Base-by-base conservation (phyloP, 108 stramenopile species). In the Nitzschia sp. region DNA sequence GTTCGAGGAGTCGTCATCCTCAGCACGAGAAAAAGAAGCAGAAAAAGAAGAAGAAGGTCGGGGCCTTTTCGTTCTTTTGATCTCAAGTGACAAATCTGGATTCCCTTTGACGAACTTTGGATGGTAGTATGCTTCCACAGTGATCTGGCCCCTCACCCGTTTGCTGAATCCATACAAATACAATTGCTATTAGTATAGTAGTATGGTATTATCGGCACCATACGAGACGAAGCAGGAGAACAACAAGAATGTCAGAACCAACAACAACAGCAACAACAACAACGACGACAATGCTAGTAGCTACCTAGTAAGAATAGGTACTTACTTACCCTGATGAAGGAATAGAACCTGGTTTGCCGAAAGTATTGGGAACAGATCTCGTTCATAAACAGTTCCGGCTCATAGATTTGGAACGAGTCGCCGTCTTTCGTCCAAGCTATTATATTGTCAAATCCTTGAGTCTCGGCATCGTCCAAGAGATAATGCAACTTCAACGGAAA, bases 401-500 rank as follows among this genome's bases (percentile, higher is more conserved):
- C 45, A 28, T 79, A 69, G 5, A 84, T 69, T 38, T 63, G 65
- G 67, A 84, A 78, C 2, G 77, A 73, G 19, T 75, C 55, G 32
- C 84, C 84, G 16, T 81, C 75, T 17, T 53, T 16, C 19, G 70
- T 21, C 84, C 84, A 85, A 2, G 84, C 81, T 3, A 81, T 75
- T 53, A 85, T 45, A 26, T 72, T 33, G 16, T 71, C 50, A 13
- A 66, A 30, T 11, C 50, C 47, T 17, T 53, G 29, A 1, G 19
- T 1, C 28, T 66, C 64, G 0, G 52, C 32, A 23, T 53, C n/a
- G 32, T 52, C 48, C 30, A 66, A 25, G 30, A 66, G 47, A 15
- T 66, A 46, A 34, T 66, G 64, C 21, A 66, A 48, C 64, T 66
- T 66, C 25, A 46, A 22, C 17, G 64, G 64, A 34, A 66, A 66